Evolutionary conservation across 345 rosid genomes (phyloP).

Genomic region (Eutrema yunnanense): DNA sequence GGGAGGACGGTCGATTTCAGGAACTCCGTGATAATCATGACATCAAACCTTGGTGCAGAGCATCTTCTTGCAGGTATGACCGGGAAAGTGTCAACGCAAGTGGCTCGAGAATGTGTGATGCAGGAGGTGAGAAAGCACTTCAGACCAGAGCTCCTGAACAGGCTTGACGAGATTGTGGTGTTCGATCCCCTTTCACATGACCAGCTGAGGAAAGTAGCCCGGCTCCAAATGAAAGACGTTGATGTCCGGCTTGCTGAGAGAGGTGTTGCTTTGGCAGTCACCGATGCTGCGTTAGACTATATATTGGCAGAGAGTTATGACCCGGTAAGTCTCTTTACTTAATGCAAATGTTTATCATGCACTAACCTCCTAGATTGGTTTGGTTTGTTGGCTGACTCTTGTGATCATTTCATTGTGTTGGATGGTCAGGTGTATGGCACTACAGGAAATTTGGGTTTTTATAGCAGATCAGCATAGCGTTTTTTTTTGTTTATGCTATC

Average conservation of each 20-base stretch:
- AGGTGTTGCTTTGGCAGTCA: conserved; percentile 80
- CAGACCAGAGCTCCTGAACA: conserved; percentile 74
- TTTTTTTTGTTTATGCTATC: too few relatives aligned
- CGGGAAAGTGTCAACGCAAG: conserved; percentile 74
- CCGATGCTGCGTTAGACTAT: conserved; percentile 70
- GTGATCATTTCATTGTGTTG: neutral
- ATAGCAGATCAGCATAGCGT: too few relatives aligned
- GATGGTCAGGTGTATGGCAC: conserved; percentile 68
- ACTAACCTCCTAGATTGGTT: neutral
- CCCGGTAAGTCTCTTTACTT: conserved; percentile 49
- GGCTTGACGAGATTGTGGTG: conserved; percentile 82
- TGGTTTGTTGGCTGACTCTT: neutral
- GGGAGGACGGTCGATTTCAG: conserved; percentile 87
- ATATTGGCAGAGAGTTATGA: conserved; percentile 71
- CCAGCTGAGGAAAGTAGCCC: conserved; percentile 76
- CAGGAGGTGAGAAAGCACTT: conserved; percentile 86
- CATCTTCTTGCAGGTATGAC: conserved; percentile 64
- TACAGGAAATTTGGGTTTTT: too few relatives aligned
- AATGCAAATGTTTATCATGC: neutral
- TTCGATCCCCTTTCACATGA: conserved; percentile 93
- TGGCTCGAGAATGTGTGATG: conserved; percentile 73
- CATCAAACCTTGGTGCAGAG: conserved; percentile 91
- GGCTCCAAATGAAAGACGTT: conserved; percentile 81
- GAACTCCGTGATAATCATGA: conserved; percentile 82
- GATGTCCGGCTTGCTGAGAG: conserved; percentile 75